Base-by-base conservation (phyloP, 164 flowering plant genomes). In the Umbilicus rupestris region DNA sequence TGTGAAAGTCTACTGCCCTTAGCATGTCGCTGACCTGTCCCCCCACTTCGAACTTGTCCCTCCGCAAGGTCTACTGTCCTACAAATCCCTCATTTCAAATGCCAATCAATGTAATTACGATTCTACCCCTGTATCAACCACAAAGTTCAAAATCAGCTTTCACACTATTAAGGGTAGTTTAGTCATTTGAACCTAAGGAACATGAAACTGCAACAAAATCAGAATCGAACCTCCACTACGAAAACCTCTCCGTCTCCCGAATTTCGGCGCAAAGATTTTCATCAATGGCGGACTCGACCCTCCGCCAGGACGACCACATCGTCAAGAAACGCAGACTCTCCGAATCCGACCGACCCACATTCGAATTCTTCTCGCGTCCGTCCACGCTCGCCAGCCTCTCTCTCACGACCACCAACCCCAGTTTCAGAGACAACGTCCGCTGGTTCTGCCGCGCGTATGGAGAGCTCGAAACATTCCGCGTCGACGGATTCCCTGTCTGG, bases 341-440 rank as follows among this genome's bases (percentile, higher is more conserved):
- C 20, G 19, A 19, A 47, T 3, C 22, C 52, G 7, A 19, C 6
- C 19, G 7, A 5, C 52, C 52, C 52, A 47, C 52, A 47, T 47
- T 47, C 52, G 52, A 47, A 2, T 47, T 47, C 22, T 47, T 47
- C 24, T 47, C 52, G 19, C 8, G 19, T 7, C 22, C 52, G 37
- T 16, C 52, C 19, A 2, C 52, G 19, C 52, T 47, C 24, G 8
- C 19, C 22, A 6, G 20, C 22, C 10, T 47, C 5, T 20, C 52
- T 16, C 0, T 47, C 26, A 47, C 52, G 7, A 47, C 52, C 20
- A n/a, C 52, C 8, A 47, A 47, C 52, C 52, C 52, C 52, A 52
- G 15, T 52, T 52, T 66, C 42, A 37, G 55, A 37, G 19, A 66
- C 31, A 66, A 66, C 60, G 58, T 52, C 20, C 69, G 69, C 26